Conservation (phyloP, 2,329 filamentous ascomycete genomes). For the Aspergillus sp. region DNA sequence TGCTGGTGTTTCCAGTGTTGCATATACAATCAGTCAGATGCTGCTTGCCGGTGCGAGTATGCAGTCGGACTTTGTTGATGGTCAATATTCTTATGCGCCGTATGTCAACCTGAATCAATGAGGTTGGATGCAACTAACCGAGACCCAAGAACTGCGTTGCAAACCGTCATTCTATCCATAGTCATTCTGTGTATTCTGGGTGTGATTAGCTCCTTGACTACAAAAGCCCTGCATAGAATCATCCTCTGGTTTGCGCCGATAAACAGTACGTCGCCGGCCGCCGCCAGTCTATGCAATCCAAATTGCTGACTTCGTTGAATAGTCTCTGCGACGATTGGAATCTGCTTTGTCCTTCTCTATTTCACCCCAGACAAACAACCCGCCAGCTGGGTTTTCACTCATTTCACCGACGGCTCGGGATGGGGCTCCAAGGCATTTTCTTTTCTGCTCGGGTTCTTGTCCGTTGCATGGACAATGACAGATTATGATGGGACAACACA, state of each 20-base stretch:
- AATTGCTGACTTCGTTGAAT: not conserved
- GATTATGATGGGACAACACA: slow-evolving; percentile 61
- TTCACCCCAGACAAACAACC: slow-evolving; percentile 53
- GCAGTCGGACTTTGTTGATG: slow-evolving; percentile 48
- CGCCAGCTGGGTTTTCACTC: slow-evolving; percentile 53
- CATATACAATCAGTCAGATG: slow-evolving; percentile 58
- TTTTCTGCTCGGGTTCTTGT: slow-evolving; percentile 50
- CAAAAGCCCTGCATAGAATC: slow-evolving; percentile 51
- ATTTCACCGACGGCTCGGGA: slow-evolving; percentile 54
- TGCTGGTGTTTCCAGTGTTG: slow-evolving; percentile 54
- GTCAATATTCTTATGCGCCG: slow-evolving; percentile 49
- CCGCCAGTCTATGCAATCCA: not conserved
- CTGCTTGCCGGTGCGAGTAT: slow-evolving; percentile 54
- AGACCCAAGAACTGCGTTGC: slow-evolving; percentile 43
- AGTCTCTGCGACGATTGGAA: slow-evolving; percentile 52
- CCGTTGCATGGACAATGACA: slow-evolving; percentile 52
- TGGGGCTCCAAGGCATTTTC: slow-evolving; percentile 56
- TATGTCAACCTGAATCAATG: slow-evolving; percentile 27
- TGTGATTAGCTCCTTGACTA: slow-evolving; percentile 55
- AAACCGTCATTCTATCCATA: slow-evolving; percentile 53
- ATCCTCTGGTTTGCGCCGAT: slow-evolving; percentile 60
- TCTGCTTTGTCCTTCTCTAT: slow-evolving; percentile 51
- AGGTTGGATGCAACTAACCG: slow-evolving; percentile 5
- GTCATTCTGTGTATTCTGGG: slow-evolving; percentile 48
- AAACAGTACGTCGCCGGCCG: slow-evolving; percentile 40